phyloP scores from a whole-genome alignment of 106 monocot genomes.

The Allium sativum region DNA sequence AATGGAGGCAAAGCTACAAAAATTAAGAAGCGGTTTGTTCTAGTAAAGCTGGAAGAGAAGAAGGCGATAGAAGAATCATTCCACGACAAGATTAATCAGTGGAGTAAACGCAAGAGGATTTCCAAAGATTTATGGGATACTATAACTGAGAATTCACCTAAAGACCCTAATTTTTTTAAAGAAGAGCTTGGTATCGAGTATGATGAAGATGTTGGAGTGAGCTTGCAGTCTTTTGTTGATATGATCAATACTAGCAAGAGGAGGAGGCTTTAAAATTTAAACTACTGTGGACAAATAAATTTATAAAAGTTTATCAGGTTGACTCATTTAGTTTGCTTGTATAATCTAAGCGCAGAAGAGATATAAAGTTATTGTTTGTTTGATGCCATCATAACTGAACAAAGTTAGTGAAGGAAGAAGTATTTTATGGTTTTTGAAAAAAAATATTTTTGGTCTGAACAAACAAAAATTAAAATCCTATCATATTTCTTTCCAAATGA shows the following conservation, averaged over 20 bases:
- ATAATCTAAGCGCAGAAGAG: too few species aligned
- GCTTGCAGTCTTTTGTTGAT: constrained; percentile 41
- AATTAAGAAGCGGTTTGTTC: constrained; percentile 47
- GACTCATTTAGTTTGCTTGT: too few species aligned
- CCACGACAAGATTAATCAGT: constrained; percentile 64
- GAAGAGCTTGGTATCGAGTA: constrained; percentile 81
- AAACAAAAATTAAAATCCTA: too few species aligned
- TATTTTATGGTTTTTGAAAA: too few species aligned
- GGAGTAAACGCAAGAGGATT: constrained; percentile 83
- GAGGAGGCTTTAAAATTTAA: constrained; percentile 6
- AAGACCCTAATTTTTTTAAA: constrained; percentile 83
- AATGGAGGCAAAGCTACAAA: constrained; percentile 50
- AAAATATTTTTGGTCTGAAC: too few species aligned
- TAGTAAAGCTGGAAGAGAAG: constrained; percentile 78
- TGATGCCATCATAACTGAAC: too few species aligned
- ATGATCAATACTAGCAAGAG: constrained; percentile 26
- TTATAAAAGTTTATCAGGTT: too few species aligned
- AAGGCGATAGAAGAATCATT: constrained; percentile 50
- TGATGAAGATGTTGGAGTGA: constrained; percentile 76
- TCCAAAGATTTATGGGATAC: constrained; percentile 88
- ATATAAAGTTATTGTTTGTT: too few species aligned
- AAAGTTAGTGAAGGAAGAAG: too few species aligned
- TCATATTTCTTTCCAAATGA: too few species aligned
- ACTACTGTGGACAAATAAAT: too few species aligned
- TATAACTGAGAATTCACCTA: constrained; percentile 79